Evolutionary conservation across 805 yeast species (phyloP).

Genomic region (Teunomyces aglyptinius): DNA sequence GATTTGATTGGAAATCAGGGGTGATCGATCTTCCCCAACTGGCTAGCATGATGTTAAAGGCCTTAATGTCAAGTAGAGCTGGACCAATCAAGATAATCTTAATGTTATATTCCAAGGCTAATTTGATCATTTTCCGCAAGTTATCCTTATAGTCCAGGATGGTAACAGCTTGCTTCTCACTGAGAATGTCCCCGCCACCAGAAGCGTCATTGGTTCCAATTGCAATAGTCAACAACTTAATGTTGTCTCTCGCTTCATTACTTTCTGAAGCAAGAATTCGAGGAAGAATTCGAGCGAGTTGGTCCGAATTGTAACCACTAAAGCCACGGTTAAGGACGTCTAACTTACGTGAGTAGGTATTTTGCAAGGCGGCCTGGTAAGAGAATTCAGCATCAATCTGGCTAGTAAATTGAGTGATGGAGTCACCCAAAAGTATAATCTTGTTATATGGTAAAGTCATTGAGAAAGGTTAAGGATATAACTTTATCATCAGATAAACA

Average conservation of each 20-base stretch:
- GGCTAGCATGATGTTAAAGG: constrained; percentile 19
- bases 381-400: constrained; percentile 41
- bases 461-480: background rate
- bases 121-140: constrained; percentile 38
- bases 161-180: constrained; percentile 44
- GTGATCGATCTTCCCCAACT: background rate
- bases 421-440: constrained; percentile 67
- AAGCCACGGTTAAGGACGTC: constrained; percentile 76
- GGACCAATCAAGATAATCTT: constrained; percentile 63
- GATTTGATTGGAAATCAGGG: constrained; percentile 40
- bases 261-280: constrained; percentile 46
- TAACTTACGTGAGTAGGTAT: constrained; percentile 55
- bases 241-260: constrained; percentile 14
- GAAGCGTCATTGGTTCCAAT: constrained; percentile 77
- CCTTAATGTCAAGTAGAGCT: constrained; percentile 48
- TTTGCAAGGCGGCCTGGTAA: constrained; percentile 49
- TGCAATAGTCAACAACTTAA: constrained; percentile 56
- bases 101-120: constrained; percentile 42
- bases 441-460: constrained; percentile 27
- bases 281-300: constrained; percentile 43
- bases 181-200: constrained; percentile 9
- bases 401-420: constrained; percentile 58
- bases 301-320: constrained; percentile 70
- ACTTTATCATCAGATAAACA: background rate
- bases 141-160: constrained; percentile 50